Evolutionary conservation across 2,329 filamentous ascomycete genomes (phyloP).

Genomic region (Dothideomycetes sp.): DNA sequence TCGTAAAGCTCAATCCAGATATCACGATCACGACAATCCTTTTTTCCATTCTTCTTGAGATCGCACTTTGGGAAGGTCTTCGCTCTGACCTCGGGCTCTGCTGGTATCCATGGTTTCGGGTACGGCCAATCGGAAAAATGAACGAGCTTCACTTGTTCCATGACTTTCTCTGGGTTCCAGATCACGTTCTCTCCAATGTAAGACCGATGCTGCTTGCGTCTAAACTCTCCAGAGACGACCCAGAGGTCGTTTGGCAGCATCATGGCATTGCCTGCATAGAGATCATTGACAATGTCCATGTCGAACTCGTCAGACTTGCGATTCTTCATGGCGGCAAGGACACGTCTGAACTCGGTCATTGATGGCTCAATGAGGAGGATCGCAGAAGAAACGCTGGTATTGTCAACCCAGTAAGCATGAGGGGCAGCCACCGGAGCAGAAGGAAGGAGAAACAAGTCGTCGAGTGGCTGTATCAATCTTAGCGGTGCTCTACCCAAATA

Average conservation of each 20-base stretch:
- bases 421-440: constrained; percentile 52
- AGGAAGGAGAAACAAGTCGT: constrained; percentile 59
- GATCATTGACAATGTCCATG: constrained; percentile 57
- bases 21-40: constrained; percentile 15
- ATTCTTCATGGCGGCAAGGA: constrained; percentile 20
- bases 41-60: constrained; percentile 3
- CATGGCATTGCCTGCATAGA: constrained; percentile 47
- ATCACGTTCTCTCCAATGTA: constrained; percentile 34
- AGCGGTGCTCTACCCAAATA: too few relatives aligned
- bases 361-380: constrained; percentile 53
- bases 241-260: constrained; percentile 55
- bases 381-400: constrained; percentile 24
- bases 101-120: constrained; percentile 51
- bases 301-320: constrained; percentile 31
- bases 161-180: constrained; percentile 48
- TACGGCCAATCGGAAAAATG: constrained; percentile 65
- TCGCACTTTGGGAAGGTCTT: constrained; percentile 30
- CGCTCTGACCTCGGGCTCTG: constrained; percentile 22
- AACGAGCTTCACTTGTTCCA: constrained; percentile 52
- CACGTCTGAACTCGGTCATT: constrained; percentile 34
- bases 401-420: constrained; percentile 55
- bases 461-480: constrained; percentile 46
- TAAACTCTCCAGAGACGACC: constrained; percentile 53
- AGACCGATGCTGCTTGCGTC: constrained; percentile 37
- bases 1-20: constrained; percentile 18